These are phyloP conservation scores for Apiospora kogelbergensis DNA, from an alignment of 2,329 filamentous ascomycete genomes.

Conservation along the genomic window DNA sequence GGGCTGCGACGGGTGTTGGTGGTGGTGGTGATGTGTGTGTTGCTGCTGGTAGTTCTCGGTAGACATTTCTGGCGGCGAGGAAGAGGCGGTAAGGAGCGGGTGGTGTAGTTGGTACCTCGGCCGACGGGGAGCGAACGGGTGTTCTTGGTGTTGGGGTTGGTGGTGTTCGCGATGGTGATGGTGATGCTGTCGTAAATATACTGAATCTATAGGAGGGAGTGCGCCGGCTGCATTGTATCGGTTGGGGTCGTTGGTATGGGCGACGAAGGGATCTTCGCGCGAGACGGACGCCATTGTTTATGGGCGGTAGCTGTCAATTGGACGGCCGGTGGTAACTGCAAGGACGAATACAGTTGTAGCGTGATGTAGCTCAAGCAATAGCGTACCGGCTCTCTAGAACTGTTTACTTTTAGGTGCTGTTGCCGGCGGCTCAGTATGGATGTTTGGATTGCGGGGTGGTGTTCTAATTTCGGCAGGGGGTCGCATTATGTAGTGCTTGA, in stretches of 20 bases:
- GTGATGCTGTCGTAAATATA: neutral
- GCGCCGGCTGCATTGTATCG: neutral
- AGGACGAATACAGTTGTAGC: neutral
- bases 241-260: neutral
- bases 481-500: neutral
- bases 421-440: neutral
- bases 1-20: neutral
- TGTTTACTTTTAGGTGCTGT: neutral
- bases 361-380: neutral
- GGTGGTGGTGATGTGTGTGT: neutral
- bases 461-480: slow-evolving; percentile 5
- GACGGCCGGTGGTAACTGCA: neutral
- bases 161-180: neutral
- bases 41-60: neutral
- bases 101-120: neutral
- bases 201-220: slow-evolving; percentile 2
- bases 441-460: neutral
- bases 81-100: neutral
- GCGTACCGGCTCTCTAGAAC: neutral
- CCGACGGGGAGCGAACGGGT: neutral
- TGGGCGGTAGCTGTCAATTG: neutral
- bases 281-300: neutral
- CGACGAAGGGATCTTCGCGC: slow-evolving; percentile 1
- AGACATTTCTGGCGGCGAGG: neutral
- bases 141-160: neutral